Conservation (phyloP, 2,329 filamentous ascomycete species). For the Trichoderma koningii region DNA sequence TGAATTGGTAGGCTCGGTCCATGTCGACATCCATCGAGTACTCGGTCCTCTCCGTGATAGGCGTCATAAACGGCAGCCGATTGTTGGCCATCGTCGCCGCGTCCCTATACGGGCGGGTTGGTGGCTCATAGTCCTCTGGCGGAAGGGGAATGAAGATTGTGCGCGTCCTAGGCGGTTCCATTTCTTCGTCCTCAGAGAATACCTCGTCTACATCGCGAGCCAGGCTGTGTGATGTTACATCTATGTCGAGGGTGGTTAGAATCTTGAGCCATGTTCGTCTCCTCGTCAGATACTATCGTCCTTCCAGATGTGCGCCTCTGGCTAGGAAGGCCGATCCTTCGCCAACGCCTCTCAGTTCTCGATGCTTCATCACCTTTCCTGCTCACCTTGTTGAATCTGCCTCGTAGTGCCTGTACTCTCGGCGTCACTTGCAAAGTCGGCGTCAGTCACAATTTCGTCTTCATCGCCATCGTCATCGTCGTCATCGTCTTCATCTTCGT, state of each 20-base stretch:
- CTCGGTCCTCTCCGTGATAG: constrained; percentile 94
- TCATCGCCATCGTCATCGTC: constrained; percentile 61
- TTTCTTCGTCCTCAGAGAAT: constrained; percentile 11
- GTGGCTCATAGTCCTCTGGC: constrained; percentile 83
- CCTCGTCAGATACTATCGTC: constrained; percentile 44
- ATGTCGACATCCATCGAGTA: constrained; percentile 73
- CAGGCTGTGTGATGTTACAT: constrained; percentile 29
- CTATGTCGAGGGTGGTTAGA: constrained; percentile 38
- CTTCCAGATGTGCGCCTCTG: constrained; percentile 61
- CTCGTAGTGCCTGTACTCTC: constrained; percentile 82
- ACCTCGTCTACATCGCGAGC: constrained; percentile 28
- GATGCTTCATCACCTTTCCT: constrained; percentile 51
- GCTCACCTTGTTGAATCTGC: constrained; percentile 56
- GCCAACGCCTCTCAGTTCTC: constrained; percentile 65
- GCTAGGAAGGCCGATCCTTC: constrained; percentile 89
- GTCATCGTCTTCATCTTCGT: background rate
- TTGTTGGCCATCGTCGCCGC: constrained; percentile 80
- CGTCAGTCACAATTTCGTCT: constrained; percentile 57
- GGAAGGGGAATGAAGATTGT: constrained; percentile 76
- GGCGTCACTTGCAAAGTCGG: constrained; percentile 78
- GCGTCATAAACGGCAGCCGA: constrained; percentile 96
- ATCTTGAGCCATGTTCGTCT: constrained; percentile 43
- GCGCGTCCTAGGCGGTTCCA: constrained; percentile 53
- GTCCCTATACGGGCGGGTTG: constrained; percentile 78
- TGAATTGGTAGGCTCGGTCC: constrained; percentile 63